Conservation (phyloP, 2,329 filamentous ascomycete genomes). For the Colletotrichum sp. region DNA sequence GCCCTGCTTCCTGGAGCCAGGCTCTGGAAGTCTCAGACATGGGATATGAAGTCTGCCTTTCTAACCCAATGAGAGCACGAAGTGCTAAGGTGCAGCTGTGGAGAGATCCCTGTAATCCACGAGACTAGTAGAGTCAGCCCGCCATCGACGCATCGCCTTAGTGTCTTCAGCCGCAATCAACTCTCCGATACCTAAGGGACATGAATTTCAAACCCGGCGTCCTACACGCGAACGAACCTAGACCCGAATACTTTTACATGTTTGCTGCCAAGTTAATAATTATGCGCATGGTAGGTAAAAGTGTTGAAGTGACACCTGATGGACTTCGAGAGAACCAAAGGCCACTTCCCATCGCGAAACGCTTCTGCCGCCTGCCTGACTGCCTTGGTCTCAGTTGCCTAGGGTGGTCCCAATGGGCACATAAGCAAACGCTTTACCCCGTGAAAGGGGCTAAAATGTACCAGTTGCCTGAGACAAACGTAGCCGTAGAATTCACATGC, state of each 20-base stretch:
- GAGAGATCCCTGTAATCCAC: background rate
- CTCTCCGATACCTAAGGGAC: background rate
- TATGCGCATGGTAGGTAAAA: background rate
- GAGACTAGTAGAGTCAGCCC: background rate
- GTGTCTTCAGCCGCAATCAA: background rate
- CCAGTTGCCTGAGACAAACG: background rate
- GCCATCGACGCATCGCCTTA: background rate
- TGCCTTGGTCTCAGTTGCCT: background rate
- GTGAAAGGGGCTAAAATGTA: background rate
- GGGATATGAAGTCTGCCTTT: background rate
- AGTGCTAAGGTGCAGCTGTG: background rate
- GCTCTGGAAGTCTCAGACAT: background rate
- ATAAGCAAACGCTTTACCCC: background rate
- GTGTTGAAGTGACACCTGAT: background rate
- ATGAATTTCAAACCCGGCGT: background rate
- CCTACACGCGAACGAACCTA: rapidly evolving
- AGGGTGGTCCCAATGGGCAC: background rate
- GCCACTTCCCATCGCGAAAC: background rate
- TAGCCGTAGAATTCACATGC: background rate
- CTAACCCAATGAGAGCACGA: background rate
- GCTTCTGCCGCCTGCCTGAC: background rate
- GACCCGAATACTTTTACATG: rapidly evolving
- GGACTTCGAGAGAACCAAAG: background rate
- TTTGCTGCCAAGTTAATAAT: rapidly evolving
- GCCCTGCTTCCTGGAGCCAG: background rate